Evolutionary conservation across 345 rosid species (phyloP), one percentile per base, ranked within the genome.

Genomic region (Gossypium longicalyx): DNA sequence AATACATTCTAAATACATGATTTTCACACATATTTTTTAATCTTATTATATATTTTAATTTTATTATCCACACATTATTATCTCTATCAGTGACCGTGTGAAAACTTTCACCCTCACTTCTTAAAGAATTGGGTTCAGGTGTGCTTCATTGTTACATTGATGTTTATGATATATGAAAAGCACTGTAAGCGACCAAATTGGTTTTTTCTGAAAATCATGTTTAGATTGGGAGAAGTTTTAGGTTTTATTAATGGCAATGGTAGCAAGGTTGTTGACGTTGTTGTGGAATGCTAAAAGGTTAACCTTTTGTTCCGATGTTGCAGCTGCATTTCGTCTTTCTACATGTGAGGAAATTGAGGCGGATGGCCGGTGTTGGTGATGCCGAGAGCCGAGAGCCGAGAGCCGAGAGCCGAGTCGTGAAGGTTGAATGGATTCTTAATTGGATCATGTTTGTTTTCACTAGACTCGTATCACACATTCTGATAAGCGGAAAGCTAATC

Each of bases 301-400:
- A 9, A n/a, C 9, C 57, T 12, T 23, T 65, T 19, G 15, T 65
- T 81, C 54, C 47, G 58, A 23, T 64, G 12, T 12, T 66, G 64
- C 92, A 92, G 98, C 83, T 94, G 80, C 98, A 94, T 80, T 92
- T 97, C 44, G 80, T 94, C 80, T 90, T 92, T 76, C 89, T 92
- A 7, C 95, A 94, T 77, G 84, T 84, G 80, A 90, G 98, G 80
- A 92, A 90, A 83, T 79, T 94, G 63, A 80, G 98, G 60, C 81
- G 93, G 78, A 92, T 94, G 97, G 93, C 91, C 5, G 97, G 98
- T 15, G 69, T 90, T 72, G 92, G 97, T 0, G 86, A 89, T 76
- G 79, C 93, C 54, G 81, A 63, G 83, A 29, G 6, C 38, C 44
- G 71, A 44, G 52, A 90, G 92, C 76, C 4, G 81, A 63, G 83